Evolutionary conservation across 2,329 filamentous ascomycete species (phyloP).

Genomic region (Aspergillus sp.): DNA sequence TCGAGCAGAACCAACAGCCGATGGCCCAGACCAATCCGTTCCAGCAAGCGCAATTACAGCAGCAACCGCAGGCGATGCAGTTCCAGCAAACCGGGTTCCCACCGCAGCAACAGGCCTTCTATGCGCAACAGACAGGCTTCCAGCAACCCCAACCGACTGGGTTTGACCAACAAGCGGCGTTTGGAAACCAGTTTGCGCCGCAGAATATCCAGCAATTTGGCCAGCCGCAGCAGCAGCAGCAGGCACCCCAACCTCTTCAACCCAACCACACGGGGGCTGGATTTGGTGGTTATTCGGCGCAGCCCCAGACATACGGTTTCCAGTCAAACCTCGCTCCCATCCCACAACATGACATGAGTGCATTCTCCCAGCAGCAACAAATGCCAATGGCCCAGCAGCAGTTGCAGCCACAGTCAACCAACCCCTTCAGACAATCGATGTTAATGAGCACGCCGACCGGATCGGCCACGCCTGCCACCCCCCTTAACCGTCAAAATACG

Average conservation of each 20-base stretch:
- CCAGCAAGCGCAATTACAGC: constrained; percentile 38
- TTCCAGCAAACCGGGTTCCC: constrained; percentile 38
- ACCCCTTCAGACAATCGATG: constrained; percentile 94
- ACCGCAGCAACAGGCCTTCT: constrained; percentile 24
- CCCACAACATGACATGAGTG: constrained; percentile 51
- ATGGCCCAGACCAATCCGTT: constrained; percentile 53
- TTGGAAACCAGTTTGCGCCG: constrained; percentile 27
- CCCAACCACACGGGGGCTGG: constrained; percentile 70
- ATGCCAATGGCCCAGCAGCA: constrained; percentile 25
- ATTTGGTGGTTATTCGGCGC: constrained; percentile 77
- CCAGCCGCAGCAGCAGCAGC: constrained; percentile 28
- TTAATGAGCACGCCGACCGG: constrained; percentile 57
- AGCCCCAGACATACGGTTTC: constrained; percentile 60
- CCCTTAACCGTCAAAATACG: constrained; percentile 66
- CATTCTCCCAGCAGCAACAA: constrained; percentile 47
- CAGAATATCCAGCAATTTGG: constrained; percentile 41
- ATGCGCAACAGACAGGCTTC: constrained; percentile 35
- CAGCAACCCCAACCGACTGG: constrained; percentile 40
- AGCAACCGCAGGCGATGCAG: constrained; percentile 40
- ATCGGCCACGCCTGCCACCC: constrained; percentile 47
- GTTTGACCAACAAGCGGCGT: constrained; percentile 26
- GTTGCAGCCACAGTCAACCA: constrained; percentile 63
- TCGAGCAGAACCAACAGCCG: constrained; percentile 81
- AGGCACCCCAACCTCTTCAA: constrained; percentile 54
- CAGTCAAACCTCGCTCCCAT: constrained; percentile 48